phyloP scores from a whole-genome alignment of 768 basidiomycete species.

The Gloeophyllum trabeum region DNA sequence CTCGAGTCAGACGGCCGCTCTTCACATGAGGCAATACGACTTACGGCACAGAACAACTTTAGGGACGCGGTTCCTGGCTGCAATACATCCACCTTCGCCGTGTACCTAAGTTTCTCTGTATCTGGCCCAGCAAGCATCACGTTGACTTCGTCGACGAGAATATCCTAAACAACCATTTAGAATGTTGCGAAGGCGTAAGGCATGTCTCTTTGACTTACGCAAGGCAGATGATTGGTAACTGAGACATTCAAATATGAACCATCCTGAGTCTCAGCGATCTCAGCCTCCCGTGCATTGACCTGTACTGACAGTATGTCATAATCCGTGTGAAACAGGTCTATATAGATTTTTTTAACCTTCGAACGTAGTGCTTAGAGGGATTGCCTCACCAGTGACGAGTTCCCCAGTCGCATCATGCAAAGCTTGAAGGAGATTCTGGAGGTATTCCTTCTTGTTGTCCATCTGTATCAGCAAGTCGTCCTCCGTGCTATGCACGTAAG shows the following conservation, averaged over 20 bases:
- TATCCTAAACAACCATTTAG: constrained; percentile 25
- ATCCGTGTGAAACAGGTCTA: constrained; percentile 58
- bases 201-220: too few relatives aligned
- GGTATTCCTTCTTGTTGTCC: constrained; percentile 37
- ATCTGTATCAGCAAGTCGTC: constrained; percentile 43
- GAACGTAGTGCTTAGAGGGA: not conserved
- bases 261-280: constrained; percentile 49
- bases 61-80: constrained; percentile 47
- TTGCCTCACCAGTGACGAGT: constrained; percentile 40
- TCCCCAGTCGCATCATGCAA: constrained; percentile 36
- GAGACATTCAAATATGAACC: constrained; percentile 48
- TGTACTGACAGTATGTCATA: constrained; percentile 57
- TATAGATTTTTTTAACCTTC: too few relatives aligned
- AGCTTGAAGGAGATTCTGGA: constrained; percentile 35
- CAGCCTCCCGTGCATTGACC: constrained; percentile 31
- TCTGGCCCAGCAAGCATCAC: constrained; percentile 55
- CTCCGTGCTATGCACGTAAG: constrained; percentile 44
- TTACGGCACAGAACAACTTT: constrained; percentile 62
- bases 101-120: constrained; percentile 49
- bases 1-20: not conserved
- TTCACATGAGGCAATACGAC: constrained; percentile 14
- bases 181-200: not conserved
- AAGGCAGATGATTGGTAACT: constrained; percentile 60
- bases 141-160: constrained; percentile 50
- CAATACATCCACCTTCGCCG: constrained; percentile 28